A percentile compares a stretch with the other conserved stretches of the same genome.
These are phyloP conservation scores for Aspergillus fructus DNA, from an alignment of 2,329 filamentous ascomycete species.

Conservation along the genomic window DNA sequence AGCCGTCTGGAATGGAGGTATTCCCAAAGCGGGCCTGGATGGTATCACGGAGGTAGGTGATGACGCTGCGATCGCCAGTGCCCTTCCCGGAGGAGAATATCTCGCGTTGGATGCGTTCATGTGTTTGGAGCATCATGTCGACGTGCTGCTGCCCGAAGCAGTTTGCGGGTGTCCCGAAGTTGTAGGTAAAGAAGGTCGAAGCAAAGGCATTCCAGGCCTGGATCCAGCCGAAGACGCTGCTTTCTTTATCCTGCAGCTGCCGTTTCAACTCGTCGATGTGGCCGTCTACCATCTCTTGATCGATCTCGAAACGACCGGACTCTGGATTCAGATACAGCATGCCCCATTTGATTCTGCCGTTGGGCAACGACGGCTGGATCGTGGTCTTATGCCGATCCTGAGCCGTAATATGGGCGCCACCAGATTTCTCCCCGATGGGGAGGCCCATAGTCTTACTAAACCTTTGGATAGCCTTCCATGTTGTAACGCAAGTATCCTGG, in stretches of 20 bases:
- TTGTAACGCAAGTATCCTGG: constrained; percentile 5
- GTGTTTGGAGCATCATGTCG: constrained; percentile 15
- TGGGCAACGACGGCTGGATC: not conserved
- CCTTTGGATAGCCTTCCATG: constrained; percentile 8
- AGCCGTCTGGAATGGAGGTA: constrained; percentile 10
- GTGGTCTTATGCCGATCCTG: not conserved
- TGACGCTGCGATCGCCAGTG: constrained; percentile 8
- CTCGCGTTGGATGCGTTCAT: constrained; percentile 13
- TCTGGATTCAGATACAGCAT: constrained; percentile 15
- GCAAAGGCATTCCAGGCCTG: constrained; percentile 17
- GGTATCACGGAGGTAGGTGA: constrained; percentile 10
- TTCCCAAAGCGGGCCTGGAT: constrained; percentile 7
- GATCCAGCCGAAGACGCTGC: constrained; percentile 14
- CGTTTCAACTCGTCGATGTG: constrained; percentile 8
- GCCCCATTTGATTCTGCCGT: constrained; percentile 14
- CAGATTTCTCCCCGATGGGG: not conserved
- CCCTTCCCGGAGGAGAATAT: not conserved
- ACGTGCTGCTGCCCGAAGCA: constrained; percentile 15
- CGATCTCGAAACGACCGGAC: constrained; percentile 14
- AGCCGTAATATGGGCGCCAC: not conserved
- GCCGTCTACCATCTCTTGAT: constrained; percentile 12
- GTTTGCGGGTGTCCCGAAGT: constrained; percentile 15
- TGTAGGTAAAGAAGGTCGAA: constrained; percentile 15
- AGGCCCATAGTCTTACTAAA: constrained; percentile 13
- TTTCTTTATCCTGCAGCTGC: constrained; percentile 9